These are phyloP conservation scores for Pisolithus sp. DNA, from an alignment of 768 basidiomycete species.

Conservation along the genomic window DNA sequence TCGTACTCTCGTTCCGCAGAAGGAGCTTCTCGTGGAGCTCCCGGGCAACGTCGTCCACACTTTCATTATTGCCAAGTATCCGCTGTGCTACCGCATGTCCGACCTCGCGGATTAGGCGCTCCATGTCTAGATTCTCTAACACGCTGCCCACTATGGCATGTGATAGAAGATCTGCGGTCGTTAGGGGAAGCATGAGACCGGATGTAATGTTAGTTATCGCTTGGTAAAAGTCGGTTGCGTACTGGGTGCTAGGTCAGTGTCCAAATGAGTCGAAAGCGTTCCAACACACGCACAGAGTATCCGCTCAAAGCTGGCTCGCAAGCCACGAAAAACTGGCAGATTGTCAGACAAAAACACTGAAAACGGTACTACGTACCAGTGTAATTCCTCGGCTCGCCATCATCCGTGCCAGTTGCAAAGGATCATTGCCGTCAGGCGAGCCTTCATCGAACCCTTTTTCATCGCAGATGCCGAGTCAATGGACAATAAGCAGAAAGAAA, in stretches of 20 bases:
- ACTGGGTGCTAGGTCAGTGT: conserved; percentile 37
- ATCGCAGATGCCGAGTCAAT: conserved; percentile 5
- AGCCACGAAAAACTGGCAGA: conserved; percentile 88
- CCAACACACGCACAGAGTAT: conserved; percentile 58
- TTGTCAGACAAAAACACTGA: not conserved
- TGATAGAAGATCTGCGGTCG: conserved; percentile 88
- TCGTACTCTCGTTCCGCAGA: conserved; percentile 92
- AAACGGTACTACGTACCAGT: conserved; percentile 40
- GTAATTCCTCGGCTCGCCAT: conserved; percentile 93
- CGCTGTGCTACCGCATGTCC: conserved; percentile 89
- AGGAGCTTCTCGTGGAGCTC: conserved; percentile 90
- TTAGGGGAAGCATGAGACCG: conserved; percentile 92
- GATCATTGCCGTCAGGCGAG: conserved; percentile 91
- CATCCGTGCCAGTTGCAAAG: conserved; percentile 73
- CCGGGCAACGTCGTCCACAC: conserved; percentile 92
- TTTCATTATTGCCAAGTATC: conserved; percentile 88
- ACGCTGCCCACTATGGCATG: conserved; percentile 97
- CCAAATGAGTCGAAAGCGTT: conserved; percentile 12
- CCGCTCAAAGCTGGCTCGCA: conserved; percentile 95
- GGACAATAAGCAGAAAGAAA: conserved; percentile 4
- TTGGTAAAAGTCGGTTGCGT: conserved; percentile 91
- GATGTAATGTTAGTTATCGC: conserved; percentile 90
- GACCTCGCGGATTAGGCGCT: conserved; percentile 89
- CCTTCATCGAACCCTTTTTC: conserved; percentile 81
- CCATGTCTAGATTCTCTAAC: conserved; percentile 97